Conservation (phyloP, 2,329 filamentous ascomycete genomes). For the Teratosphaeria viscida region DNA sequence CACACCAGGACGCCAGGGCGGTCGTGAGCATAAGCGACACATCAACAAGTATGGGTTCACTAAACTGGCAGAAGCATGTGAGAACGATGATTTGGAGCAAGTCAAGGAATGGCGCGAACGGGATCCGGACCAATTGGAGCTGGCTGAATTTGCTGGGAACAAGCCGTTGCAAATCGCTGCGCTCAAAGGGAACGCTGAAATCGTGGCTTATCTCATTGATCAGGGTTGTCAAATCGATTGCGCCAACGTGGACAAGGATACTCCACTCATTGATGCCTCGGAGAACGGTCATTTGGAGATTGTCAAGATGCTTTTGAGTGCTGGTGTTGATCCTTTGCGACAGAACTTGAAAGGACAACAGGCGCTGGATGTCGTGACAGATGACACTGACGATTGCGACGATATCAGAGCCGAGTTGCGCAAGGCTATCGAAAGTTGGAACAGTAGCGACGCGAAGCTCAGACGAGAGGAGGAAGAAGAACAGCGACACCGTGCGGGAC, state of each 20-base stretch:
- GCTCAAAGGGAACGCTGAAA: constrained; percentile 73
- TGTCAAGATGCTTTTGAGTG: constrained; percentile 69
- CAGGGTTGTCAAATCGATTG: constrained; percentile 77
- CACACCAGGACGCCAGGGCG: constrained; percentile 43
- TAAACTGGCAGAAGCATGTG: constrained; percentile 77
- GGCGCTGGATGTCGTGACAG: constrained; percentile 69
- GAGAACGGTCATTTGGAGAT: constrained; percentile 90
- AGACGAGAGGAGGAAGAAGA: constrained; percentile 44
- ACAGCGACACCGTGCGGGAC: constrained; percentile 27
- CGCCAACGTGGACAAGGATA: constrained; percentile 67
- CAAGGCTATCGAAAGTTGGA: constrained; percentile 36
- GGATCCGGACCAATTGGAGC: constrained; percentile 76
- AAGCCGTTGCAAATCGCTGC: constrained; percentile 89
- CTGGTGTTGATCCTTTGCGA: constrained; percentile 83
- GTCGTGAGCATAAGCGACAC: constrained; percentile 62
- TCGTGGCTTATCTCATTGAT: constrained; percentile 77
- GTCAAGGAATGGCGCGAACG: constrained; percentile 67
- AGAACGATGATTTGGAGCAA: constrained; percentile 68
- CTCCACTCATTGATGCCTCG: constrained; percentile 87
- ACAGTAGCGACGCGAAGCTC: constrained; percentile 31
- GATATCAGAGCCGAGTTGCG: constrained; percentile 45
- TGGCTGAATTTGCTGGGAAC: constrained; percentile 90
- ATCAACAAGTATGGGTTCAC: constrained; percentile 90
- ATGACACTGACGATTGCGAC: constrained; percentile 72
- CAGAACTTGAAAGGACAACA: constrained; percentile 89